Percentiles rank a stretch among this genome's conserved stretches.
Conservation (phyloP, 768 basidiomycete species). For the Galerina sulciceps region DNA sequence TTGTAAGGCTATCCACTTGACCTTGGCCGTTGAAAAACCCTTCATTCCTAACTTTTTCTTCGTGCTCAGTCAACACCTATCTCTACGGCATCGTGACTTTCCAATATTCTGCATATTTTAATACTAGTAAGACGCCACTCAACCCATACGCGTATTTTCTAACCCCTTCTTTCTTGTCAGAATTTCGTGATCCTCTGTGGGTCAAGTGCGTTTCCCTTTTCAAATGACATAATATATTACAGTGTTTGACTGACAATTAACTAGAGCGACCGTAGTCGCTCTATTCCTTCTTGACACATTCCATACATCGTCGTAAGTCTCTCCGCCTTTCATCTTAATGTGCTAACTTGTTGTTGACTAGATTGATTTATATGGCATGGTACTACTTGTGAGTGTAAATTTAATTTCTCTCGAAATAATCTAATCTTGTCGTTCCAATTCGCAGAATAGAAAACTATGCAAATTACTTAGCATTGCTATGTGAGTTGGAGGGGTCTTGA, state of each 20-base stretch:
- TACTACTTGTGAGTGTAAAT: background rate
- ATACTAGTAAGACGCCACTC: slow-evolving; percentile 12
- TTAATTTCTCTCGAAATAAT: background rate
- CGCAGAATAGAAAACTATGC: slow-evolving; percentile 24
- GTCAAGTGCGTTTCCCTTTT: background rate
- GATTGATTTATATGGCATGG: background rate
- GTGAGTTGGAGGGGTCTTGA: slow-evolving; percentile 10
- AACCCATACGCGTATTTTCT: background rate
- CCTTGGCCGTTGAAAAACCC: too few species aligned
- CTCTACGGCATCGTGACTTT: slow-evolving; percentile 25
- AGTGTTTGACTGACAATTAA: background rate
- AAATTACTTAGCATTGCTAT: slow-evolving; percentile 14
- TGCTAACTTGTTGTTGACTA: background rate
- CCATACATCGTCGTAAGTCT: slow-evolving; percentile 37
- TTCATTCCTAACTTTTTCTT: background rate
- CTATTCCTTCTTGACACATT: slow-evolving; percentile 37
- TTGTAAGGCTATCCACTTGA: background rate
- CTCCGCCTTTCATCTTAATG: background rate
- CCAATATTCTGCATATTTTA: slow-evolving; percentile 21
- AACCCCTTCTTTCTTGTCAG: background rate
- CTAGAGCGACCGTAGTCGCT: slow-evolving; percentile 30
- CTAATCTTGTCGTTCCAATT: background rate
- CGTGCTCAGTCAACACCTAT: slow-evolving; percentile 22
- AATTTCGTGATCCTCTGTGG: slow-evolving; percentile 1
- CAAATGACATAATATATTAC: background rate